phyloP scores from a whole-genome alignment of 108 stramenopile species.

The Nannochloropsis gaditana region DNA sequence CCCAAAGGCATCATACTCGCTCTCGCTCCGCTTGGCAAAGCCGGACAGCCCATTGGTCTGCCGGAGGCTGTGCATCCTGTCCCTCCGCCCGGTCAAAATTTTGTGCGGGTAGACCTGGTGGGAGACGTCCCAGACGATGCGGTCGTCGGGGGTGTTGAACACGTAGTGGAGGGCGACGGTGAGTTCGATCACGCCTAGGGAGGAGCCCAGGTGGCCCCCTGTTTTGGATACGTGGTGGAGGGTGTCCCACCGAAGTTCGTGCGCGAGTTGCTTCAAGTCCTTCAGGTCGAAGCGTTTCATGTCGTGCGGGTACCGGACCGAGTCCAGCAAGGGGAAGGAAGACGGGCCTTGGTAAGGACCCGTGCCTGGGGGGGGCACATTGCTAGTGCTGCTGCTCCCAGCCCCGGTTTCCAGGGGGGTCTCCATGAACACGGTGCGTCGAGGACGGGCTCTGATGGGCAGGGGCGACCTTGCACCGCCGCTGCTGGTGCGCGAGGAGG shows the following conservation, averaged over 20 bases:
- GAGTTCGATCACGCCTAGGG: constrained; percentile 86
- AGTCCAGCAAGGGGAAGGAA: constrained; percentile 80
- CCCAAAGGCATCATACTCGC: constrained; percentile 88
- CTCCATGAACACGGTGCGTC: not conserved
- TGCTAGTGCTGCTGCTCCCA: not conserved
- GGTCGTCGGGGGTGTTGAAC: constrained; percentile 94
- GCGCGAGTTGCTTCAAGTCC: constrained; percentile 80
- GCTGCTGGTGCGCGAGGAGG: not conserved
- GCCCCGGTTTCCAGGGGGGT: not conserved
- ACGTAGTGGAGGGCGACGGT: constrained; percentile 94
- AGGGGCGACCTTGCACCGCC: not conserved
- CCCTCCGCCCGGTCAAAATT: constrained; percentile 84
- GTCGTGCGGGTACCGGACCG: constrained; percentile 68
- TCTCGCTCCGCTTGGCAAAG: constrained; percentile 89
- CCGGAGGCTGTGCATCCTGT: constrained; percentile 69
- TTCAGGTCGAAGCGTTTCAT: constrained; percentile 76
- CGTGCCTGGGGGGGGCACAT: not conserved
- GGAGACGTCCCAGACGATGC: constrained; percentile 95
- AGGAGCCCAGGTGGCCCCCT: constrained; percentile 87
- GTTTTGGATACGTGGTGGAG: constrained; percentile 89
- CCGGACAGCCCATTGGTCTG: constrained; percentile 83
- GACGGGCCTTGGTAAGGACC: constrained; percentile 61
- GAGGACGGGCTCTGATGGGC: not conserved
- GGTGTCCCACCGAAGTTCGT: constrained; percentile 89
- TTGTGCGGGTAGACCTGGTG: constrained; percentile 97